These are phyloP conservation scores for Debaryomyces hansenii DNA, from an alignment of 805 yeast genomes.

Conservation along the genomic window DNA sequence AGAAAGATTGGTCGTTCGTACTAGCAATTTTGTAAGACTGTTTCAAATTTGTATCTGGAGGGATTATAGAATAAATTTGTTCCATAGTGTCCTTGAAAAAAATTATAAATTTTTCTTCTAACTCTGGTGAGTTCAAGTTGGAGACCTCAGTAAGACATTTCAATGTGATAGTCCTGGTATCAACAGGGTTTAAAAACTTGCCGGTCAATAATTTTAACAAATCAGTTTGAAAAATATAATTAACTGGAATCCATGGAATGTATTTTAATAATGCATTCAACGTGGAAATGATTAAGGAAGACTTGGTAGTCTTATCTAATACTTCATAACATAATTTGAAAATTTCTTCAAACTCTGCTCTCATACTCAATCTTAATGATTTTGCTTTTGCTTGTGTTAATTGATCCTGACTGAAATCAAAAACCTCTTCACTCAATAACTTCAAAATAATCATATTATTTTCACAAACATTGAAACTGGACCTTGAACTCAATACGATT, in stretches of 20 bases:
- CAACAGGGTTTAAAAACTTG: slow-evolving; percentile 74
- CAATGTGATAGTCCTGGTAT: slow-evolving; percentile 79
- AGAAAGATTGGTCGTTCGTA: slow-evolving; percentile 85
- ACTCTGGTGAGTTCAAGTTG: slow-evolving; percentile 55
- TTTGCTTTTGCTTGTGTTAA: slow-evolving; percentile 95
- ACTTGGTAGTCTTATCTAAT: slow-evolving; percentile 82
- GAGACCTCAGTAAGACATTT: slow-evolving; percentile 94
- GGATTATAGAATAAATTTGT: slow-evolving; percentile 66
- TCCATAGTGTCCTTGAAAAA: slow-evolving; percentile 76
- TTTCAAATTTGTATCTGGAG: slow-evolving; percentile 69
- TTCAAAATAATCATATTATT: slow-evolving; percentile 93
- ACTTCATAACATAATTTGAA: slow-evolving; percentile 93
- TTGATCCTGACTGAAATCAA: slow-evolving; percentile 92
- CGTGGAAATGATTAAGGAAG: slow-evolving; percentile 82
- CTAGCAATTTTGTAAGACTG: slow-evolving; percentile 71
- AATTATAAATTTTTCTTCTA: slow-evolving; percentile 56
- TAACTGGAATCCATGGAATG: slow-evolving; percentile 92
- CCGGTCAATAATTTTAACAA: slow-evolving; percentile 68
- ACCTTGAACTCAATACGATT: slow-evolving; percentile 77
- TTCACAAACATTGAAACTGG: slow-evolving; percentile 92
- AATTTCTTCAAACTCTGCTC: slow-evolving; percentile 88
- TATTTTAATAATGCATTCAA: slow-evolving; percentile 79
- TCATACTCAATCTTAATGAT: slow-evolving; percentile 77
- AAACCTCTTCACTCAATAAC: slow-evolving; percentile 90
- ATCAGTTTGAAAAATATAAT: slow-evolving; percentile 86